These are phyloP conservation scores for Dianthus caryophyllus DNA, from an alignment of 148 eudicot genomes.

Conservation along the genomic window DNA sequence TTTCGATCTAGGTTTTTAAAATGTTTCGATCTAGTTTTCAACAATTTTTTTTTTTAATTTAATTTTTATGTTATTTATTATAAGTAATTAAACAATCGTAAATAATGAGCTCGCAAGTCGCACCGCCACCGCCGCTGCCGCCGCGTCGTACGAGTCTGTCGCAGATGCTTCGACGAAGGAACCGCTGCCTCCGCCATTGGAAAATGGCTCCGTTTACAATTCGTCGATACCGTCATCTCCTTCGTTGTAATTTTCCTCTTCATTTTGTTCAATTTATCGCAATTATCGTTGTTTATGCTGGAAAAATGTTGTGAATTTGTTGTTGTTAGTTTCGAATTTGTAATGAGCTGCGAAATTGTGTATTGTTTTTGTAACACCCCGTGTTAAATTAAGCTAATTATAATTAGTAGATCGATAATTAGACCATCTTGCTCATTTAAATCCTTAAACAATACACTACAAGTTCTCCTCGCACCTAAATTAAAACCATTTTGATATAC, in stretches of 20 bases:
- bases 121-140: conserved; percentile 39
- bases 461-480: too few relatives aligned
- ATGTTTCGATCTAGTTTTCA: background rate
- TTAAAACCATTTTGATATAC: too few relatives aligned
- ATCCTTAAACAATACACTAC: too few relatives aligned
- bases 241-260: conserved; percentile 35
- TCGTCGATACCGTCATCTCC: conserved; percentile 59
- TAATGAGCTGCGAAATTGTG: background rate
- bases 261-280: background rate
- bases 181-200: conserved; percentile 37
- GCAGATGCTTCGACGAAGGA: conserved; percentile 37
- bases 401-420: too few relatives aligned
- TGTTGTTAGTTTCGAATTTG: background rate
- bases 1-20: too few relatives aligned
- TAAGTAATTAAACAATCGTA: background rate
- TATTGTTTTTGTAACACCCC: too few relatives aligned
- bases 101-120: conserved; percentile 51
- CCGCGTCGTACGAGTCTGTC: conserved; percentile 46
- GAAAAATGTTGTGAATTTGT: background rate
- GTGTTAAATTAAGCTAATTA: too few relatives aligned
- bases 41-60: background rate
- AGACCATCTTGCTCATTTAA: too few relatives aligned
- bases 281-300: background rate
- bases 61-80: background rate
- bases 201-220: conserved; percentile 41